Evolutionary conservation across 352 stramenopile species (phyloP).

Genomic region (Phytophthora brassicae): DNA sequence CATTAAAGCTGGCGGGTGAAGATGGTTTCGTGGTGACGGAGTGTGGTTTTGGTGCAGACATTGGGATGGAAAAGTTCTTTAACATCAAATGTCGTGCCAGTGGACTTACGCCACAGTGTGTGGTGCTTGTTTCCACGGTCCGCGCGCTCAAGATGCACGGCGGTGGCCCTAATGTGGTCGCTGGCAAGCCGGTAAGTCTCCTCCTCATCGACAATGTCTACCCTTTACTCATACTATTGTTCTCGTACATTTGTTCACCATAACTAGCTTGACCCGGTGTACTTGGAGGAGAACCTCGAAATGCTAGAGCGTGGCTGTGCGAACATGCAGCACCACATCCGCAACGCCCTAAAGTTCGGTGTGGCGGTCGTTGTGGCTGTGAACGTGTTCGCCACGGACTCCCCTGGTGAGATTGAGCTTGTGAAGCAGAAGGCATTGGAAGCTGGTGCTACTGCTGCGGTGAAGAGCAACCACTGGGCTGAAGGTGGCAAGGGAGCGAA

Average conservation of each 20-base stretch:
- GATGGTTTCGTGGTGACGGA: constrained; percentile 98
- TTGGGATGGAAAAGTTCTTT: constrained; percentile 98
- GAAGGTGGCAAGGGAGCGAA: constrained; percentile 87
- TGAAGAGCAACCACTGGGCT: constrained; percentile 92
- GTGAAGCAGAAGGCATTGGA: constrained; percentile 91
- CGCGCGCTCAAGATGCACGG: constrained; percentile 99
- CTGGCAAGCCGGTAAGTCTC: constrained; percentile 88
- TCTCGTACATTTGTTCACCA: constrained; percentile 1
- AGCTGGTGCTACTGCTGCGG: constrained; percentile 94
- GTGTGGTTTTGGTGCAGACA: constrained; percentile 97
- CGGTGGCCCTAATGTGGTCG: constrained; percentile 94
- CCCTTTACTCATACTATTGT: constrained; percentile 1
- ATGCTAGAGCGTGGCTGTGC: constrained; percentile 90
- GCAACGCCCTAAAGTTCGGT: constrained; percentile 94
- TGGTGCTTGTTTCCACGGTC: constrained; percentile 98
- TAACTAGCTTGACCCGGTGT: constrained; percentile 80
- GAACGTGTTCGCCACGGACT: constrained; percentile 77
- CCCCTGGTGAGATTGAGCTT: constrained; percentile 90
- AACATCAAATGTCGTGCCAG: constrained; percentile 98
- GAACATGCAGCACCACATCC: constrained; percentile 96
- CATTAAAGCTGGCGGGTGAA: constrained; percentile 92
- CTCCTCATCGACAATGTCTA: background rate
- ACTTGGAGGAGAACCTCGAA: constrained; percentile 95
- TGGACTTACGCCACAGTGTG: constrained; percentile 95
- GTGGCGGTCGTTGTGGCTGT: constrained; percentile 97